These are phyloP conservation scores for Arctium lappa DNA, from an alignment of 129 eudicot species.

Conservation along the genomic window DNA sequence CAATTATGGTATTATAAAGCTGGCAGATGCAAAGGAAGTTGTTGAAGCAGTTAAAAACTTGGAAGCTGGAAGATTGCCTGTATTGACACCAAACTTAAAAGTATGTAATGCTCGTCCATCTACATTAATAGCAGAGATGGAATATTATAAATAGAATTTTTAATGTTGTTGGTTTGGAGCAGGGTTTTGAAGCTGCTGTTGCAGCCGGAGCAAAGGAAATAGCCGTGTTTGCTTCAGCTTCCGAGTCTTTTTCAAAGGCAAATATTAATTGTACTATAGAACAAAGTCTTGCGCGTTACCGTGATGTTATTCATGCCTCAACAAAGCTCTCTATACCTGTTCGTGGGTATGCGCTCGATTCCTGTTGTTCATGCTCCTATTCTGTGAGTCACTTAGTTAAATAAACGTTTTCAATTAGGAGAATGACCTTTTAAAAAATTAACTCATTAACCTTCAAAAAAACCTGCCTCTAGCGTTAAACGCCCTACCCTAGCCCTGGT, in stretches of 20 bases:
- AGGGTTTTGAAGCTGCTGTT: conserved; percentile 93
- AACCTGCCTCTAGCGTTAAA: not conserved
- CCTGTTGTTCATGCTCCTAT: conserved; percentile 1
- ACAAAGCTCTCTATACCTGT: conserved; percentile 65
- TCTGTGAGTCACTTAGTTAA: not conserved
- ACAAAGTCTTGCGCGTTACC: conserved; percentile 84
- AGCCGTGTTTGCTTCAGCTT: conserved; percentile 96
- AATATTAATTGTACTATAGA: conserved; percentile 86
- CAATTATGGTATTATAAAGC: conserved; percentile 38
- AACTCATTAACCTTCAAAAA: not conserved
- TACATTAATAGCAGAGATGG: not conserved
- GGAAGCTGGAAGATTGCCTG: conserved; percentile 78
- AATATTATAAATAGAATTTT: not conserved
- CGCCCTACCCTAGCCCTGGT: no score
- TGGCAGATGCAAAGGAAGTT: conserved; percentile 93
- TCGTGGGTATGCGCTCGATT: conserved; percentile 65
- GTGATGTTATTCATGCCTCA: conserved; percentile 67
- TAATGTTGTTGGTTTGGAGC: not conserved
- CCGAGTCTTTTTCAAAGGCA: conserved; percentile 89
- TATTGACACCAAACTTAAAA: conserved; percentile 80
- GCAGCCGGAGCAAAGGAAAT: conserved; percentile 95
- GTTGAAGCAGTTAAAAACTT: conserved; percentile 62
- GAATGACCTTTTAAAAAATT: not conserved
- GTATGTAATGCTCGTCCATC: conserved; percentile 27
- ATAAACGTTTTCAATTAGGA: not conserved